Evolutionary conservation across 495 filamentous ascomycete species (phyloP).

Genomic region (Penicillium riverlandense): DNA sequence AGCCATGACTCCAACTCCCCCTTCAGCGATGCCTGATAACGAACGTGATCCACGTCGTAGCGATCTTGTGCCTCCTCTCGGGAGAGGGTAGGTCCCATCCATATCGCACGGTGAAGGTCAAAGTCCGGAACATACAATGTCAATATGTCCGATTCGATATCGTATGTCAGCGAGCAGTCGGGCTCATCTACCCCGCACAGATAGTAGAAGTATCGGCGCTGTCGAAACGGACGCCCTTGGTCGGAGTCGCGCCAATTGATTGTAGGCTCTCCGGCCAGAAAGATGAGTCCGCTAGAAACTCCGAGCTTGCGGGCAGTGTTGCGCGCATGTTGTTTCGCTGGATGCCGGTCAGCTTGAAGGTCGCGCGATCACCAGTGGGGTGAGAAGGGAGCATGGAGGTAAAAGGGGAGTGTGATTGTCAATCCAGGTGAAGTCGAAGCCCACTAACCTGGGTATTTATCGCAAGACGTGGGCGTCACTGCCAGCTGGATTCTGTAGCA

Average conservation of each 20-base stretch:
- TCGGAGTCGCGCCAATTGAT: constrained; percentile 73
- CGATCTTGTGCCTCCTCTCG: constrained; percentile 58
- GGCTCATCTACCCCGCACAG: constrained; percentile 75
- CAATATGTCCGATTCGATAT: constrained; percentile 60
- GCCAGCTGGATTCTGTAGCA: constrained; percentile 26
- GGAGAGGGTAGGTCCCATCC: constrained; percentile 84
- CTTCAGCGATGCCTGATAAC: constrained; percentile 57
- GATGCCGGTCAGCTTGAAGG: constrained; percentile 9
- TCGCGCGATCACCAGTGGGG: constrained; percentile 6
- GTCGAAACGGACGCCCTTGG: constrained; percentile 66
- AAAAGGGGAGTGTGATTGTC: not conserved
- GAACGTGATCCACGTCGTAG: constrained; percentile 78
- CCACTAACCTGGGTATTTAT: constrained; percentile 39
- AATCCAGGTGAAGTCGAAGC: not conserved
- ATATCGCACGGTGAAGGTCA: constrained; percentile 79
- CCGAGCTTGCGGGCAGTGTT: constrained; percentile 63
- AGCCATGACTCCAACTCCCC: constrained; percentile 53
- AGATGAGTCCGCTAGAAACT: constrained; percentile 60
- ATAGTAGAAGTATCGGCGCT: constrained; percentile 92
- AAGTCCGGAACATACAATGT: constrained; percentile 94
- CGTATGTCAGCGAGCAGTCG: constrained; percentile 80
- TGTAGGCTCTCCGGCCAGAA: constrained; percentile 73
- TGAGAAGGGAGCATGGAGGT: not conserved
- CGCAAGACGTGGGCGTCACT: constrained; percentile 20
- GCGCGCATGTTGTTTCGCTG: constrained; percentile 76